These are phyloP conservation scores for Neostapfia colusana DNA, from an alignment of 176 grass and related monocot genomes.

Conservation along the genomic window DNA sequence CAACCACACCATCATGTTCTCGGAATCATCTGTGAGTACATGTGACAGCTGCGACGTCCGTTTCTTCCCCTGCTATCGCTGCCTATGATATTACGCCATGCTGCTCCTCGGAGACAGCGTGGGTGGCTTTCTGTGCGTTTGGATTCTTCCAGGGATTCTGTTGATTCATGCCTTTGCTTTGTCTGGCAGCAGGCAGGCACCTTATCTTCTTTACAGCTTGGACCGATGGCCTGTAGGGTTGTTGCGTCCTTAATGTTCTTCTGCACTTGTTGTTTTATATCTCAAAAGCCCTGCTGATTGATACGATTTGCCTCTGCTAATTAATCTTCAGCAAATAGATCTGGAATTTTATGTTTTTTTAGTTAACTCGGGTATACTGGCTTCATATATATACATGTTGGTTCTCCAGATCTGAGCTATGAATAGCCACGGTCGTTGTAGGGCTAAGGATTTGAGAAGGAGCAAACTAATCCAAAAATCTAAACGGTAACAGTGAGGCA, in stretches of 20 bases:
- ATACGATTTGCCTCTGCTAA: background rate
- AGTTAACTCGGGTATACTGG: background rate
- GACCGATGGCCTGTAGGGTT: background rate
- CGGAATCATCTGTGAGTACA: too few relatives aligned
- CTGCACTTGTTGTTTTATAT: background rate
- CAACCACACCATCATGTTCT: too few relatives aligned
- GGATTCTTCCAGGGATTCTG: slow-evolving; percentile 30
- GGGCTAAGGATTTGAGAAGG: background rate
- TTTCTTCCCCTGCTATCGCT: background rate
- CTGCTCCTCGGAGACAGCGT: slow-evolving; percentile 19
- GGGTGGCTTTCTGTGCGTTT: slow-evolving; percentile 48
- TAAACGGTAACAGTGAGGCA: background rate
- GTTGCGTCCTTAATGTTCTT: slow-evolving; percentile 17
- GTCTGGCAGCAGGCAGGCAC: slow-evolving; percentile 17
- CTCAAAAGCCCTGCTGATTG: background rate
- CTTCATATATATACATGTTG: background rate
- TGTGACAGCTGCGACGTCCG: background rate
- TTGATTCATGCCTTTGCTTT: slow-evolving; percentile 26
- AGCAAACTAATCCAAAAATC: background rate
- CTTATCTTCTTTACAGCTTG: slow-evolving; percentile 33
- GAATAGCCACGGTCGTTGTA: background rate
- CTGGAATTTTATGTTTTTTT: background rate
- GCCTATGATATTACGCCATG: slow-evolving; percentile 24
- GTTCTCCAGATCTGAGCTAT: slow-evolving; percentile 24
- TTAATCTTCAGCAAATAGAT: background rate